Evolutionary conservation across 2,329 filamentous ascomycete genomes (phyloP).

Genomic region (Exophiala sp.): DNA sequence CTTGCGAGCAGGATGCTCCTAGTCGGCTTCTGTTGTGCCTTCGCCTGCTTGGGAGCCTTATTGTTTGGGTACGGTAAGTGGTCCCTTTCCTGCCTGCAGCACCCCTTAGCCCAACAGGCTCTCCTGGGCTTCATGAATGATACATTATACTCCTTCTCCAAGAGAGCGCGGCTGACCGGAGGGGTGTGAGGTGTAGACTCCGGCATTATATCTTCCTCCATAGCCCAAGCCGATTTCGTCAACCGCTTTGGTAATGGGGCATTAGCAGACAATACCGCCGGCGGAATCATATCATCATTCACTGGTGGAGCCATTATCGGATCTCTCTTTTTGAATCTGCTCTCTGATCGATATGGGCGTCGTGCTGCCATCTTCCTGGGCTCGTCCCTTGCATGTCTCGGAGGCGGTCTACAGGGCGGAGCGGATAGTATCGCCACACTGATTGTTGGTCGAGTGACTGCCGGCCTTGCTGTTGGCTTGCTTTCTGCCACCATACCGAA

Average conservation of each 20-base stretch:
- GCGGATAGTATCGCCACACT: conserved; percentile 40
- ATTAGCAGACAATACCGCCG: conserved; percentile 33
- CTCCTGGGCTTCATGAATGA: background rate
- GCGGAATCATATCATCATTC: conserved; percentile 39
- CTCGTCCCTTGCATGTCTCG: conserved; percentile 33
- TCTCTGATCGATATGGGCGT: conserved; percentile 35
- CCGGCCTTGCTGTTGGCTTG: conserved; percentile 46
- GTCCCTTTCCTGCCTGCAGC: background rate
- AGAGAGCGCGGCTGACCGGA: background rate
- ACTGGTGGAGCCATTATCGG: conserved; percentile 39
- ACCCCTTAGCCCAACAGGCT: background rate
- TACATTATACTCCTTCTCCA: no score
- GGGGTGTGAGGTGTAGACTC: conserved; percentile 29
- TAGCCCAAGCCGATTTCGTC: conserved; percentile 34
- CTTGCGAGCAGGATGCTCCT: conserved; percentile 21
- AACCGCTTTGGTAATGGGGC: conserved; percentile 30
- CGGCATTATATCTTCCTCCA: conserved; percentile 36
- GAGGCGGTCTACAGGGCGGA: conserved; percentile 36
- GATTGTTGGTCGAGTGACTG: conserved; percentile 47
- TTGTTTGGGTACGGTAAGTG: conserved; percentile 42
- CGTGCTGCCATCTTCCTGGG: conserved; percentile 34
- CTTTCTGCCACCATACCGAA: conserved; percentile 45
- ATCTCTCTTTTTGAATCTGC: conserved; percentile 32
- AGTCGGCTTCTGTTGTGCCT: conserved; percentile 37
- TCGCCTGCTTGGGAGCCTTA: conserved; percentile 44